Evolutionary conservation across 2,329 filamentous ascomycete genomes (phyloP), one percentile per base, ranked within the genome.

Genomic region (Ramichloridium luteum): DNA sequence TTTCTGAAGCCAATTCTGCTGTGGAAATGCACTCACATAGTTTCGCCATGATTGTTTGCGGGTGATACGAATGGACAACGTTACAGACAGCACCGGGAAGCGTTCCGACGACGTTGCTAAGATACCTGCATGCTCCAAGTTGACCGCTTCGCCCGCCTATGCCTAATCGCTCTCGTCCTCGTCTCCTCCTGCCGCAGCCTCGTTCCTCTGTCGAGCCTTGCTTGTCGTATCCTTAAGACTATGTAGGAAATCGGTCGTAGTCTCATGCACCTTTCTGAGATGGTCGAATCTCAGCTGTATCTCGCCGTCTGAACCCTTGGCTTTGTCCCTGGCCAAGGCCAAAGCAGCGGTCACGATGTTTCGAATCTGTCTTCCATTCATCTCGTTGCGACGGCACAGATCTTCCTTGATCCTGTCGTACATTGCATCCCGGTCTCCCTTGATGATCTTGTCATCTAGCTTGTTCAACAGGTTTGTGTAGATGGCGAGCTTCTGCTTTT

Each of bases 111-210:
- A n/a, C n/a, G n/a, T n/a, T n/a, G n/a, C n/a, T n/a, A n/a, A n/a
- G n/a, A n/a, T n/a, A n/a, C n/a, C n/a, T n/a, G n/a, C n/a, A n/a
- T n/a, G n/a, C n/a, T n/a, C n/a, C n/a, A n/a, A n/a, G n/a, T n/a
- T n/a, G n/a, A n/a, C n/a, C 16, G 16, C 27, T 30, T 25, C 34
- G 16, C 34, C 30, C 13, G 29, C 31, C 23, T 25, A 13, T 13
- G 28, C 28, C 35, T 23, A 17, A 28, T 28, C 30, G 35, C 31
- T 35, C 25, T 23, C 27, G 16, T 23, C 33, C 15, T 31, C 15
- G 20, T 13, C 25, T 16, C n/a, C n/a, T n/a, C n/a, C 20, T 23
- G 8, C 20, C 20, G 8, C 20, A 23, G 20, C 20, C 20, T 23
- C 20, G 20, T 23, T 23, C n/a, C 20, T 23, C 20, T 23, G 20